Evolutionary conservation across 257 asterid genomes (phyloP).

Genomic region (Plectranthus barbatus): DNA sequence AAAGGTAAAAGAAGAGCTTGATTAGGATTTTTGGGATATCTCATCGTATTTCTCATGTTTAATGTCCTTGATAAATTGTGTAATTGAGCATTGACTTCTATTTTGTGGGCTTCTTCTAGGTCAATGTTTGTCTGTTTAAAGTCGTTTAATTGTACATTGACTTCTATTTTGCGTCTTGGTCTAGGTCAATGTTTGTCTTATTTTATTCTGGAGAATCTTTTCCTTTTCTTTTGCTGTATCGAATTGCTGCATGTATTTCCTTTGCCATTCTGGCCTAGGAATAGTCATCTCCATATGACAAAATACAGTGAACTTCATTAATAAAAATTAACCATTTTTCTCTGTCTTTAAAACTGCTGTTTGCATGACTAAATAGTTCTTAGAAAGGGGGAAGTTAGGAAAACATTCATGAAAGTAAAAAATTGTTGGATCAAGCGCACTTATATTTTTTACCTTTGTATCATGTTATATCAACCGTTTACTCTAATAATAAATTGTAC

Average conservation of each 20-base stretch:
- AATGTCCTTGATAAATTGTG: background rate
- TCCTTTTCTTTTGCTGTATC: background rate
- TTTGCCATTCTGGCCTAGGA: background rate
- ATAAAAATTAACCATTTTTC: background rate
- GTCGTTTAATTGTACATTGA: background rate
- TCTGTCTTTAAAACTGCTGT: background rate
- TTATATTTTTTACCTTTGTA: background rate
- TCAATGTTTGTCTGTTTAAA: background rate
- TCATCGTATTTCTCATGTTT: slow-evolving; percentile 1
- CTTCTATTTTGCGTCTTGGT: background rate
- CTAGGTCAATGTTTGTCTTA: slow-evolving; percentile 5
- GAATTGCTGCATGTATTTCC: slow-evolving; percentile 1
- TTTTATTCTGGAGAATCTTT: background rate
- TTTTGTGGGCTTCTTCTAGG: background rate
- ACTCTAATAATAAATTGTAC: background rate
- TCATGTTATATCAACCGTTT: background rate
- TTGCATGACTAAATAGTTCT: background rate
- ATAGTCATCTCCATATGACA: background rate
- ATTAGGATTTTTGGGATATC: background rate
- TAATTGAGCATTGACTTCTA: slow-evolving; percentile 5
- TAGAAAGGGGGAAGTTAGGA: background rate
- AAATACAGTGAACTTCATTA: background rate
- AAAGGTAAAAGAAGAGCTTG: slow-evolving; percentile 42
- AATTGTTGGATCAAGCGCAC: background rate
- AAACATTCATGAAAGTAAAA: background rate